Evolutionary conservation across 1,284 basidiomycete species (phyloP), one percentile per base, ranked within the genome.

Genomic region (Puccinia triticina): DNA sequence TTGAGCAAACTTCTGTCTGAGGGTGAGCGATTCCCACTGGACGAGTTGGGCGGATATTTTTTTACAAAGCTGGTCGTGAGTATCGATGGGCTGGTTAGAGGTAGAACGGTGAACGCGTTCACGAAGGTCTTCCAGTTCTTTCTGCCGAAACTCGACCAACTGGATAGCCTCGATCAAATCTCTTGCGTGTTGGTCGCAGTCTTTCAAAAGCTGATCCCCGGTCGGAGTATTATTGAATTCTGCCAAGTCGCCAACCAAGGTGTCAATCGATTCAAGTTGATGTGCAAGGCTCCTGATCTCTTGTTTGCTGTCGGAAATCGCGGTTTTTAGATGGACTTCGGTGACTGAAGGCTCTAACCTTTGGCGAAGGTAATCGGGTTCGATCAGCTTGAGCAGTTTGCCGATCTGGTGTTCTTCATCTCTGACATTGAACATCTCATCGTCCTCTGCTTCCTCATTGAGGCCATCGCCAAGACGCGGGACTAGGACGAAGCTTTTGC

Each of bases 21-120:
- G 48, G 11, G 80, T 75, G 34, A 82, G 73, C n/a, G 71, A 64
- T 57, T 82, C 64, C 80, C 80, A 82, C 21, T 82, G 23, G 29
- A 23, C 21, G 21, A 67, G 64, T 67, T 67, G 37, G n/a, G 29
- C 46, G 21, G 53, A 55, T 29, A 81, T 21, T 40, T 53, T 57
- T 57, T 81, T 72, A 61, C 55, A 72, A 23, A 81, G 69, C 14
- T 81, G 67, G 40, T 26, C 32, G 53, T 74, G 57, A 16, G 61
- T 16, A 50, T 81, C 37, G 23, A 72, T 26, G 23, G 69, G 11
- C 2, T 59, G 34, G 21, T 72, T 48, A 14, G 50, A 40, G 29
- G 34, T 59, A 21, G 59, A 64, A 21, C 43, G 69, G 64, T 66
- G 69, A 16, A 81, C 32, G 26, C n/a, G 34, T 74, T 81, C 78